These are phyloP conservation scores for Aaosphaeria pasadenensis DNA, from an alignment of 2,329 filamentous ascomycete species.

Conservation along the genomic window DNA sequence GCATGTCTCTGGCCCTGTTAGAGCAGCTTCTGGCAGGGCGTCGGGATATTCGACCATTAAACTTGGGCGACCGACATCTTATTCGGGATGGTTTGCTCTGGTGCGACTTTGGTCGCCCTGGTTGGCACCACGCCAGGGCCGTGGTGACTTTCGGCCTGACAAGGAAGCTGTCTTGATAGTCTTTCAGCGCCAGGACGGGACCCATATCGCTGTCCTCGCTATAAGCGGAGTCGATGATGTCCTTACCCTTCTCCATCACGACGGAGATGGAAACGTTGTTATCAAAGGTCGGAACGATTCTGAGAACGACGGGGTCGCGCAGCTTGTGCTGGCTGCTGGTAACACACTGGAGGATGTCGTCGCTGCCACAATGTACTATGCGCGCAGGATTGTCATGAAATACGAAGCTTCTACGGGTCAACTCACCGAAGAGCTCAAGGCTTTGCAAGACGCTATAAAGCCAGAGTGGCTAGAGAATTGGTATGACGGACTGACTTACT, in stretches of 20 bases:
- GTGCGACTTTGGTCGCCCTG: constrained; percentile 79
- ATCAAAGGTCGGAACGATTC: constrained; percentile 73
- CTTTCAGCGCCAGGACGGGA: constrained; percentile 70
- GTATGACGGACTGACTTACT: constrained; percentile 92
- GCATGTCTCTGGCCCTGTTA: constrained; percentile 59
- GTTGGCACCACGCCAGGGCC: constrained; percentile 85
- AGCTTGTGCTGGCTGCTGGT: constrained; percentile 68
- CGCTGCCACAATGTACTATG: constrained; percentile 81
- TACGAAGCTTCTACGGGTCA: constrained; percentile 45
- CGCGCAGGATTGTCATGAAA: constrained; percentile 61
- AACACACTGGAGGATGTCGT: constrained; percentile 72
- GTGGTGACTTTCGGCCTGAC: constrained; percentile 62
- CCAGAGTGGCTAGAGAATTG: constrained; percentile 76
- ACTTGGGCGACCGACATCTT: constrained; percentile 63
- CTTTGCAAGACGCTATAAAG: constrained; percentile 49
- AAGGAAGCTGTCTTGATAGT: constrained; percentile 77
- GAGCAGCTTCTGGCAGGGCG: constrained; percentile 53
- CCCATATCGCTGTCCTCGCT: constrained; percentile 73
- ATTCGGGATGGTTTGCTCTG: constrained; percentile 75
- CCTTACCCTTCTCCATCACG: constrained; percentile 65
- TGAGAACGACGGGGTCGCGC: constrained; percentile 51
- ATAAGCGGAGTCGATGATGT: constrained; percentile 72
- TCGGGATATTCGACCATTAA: constrained; percentile 57
- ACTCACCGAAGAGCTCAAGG: constrained; percentile 46
- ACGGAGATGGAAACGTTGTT: constrained; percentile 62